phyloP scores from a whole-genome alignment of 108 stramenopile species.

The Nitzschia sp. region DNA sequence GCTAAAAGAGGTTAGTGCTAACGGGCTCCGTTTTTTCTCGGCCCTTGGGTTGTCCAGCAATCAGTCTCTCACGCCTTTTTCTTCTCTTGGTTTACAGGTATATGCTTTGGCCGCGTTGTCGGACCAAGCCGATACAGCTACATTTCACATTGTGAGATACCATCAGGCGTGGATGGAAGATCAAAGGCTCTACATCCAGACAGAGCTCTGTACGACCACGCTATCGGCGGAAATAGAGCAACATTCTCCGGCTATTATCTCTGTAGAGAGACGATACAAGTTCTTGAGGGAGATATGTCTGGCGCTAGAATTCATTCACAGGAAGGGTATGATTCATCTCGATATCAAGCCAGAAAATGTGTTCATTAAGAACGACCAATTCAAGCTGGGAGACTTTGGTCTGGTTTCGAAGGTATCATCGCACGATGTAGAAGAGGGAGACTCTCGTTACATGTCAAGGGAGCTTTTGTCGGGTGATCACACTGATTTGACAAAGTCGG shows the following conservation, averaged over 20 bases:
- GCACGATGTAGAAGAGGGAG: conserved; percentile 90
- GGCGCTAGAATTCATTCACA: conserved; percentile 87
- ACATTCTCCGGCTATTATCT: conserved; percentile 18
- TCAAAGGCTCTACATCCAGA: conserved; percentile 81
- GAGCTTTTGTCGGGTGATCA: conserved; percentile 88
- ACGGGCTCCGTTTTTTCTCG: background rate
- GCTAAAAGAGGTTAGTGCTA: conserved; percentile 72
- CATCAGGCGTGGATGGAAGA: conserved; percentile 93
- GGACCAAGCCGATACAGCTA: conserved; percentile 70
- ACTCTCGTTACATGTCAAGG: conserved; percentile 92
- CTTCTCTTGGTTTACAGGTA: conserved; percentile 38
- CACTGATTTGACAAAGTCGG: conserved; percentile 89
- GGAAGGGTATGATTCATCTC: conserved; percentile 85
- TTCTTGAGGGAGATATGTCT: conserved; percentile 83
- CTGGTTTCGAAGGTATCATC: conserved; percentile 73
- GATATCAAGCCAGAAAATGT: conserved; percentile 97
- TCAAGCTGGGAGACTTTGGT: conserved; percentile 95
- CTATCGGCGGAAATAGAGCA: conserved; percentile 54
- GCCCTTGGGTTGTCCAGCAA: background rate
- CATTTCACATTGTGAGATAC: conserved; percentile 90
- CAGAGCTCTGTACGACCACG: conserved; percentile 73
- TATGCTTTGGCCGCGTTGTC: conserved; percentile 84
- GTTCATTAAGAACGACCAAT: conserved; percentile 88
- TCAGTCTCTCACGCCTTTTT: background rate
- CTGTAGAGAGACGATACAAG: conserved; percentile 65